Conservation (phyloP, 371 early-diverging fungal genomes). For the Mortierella sp. region DNA sequence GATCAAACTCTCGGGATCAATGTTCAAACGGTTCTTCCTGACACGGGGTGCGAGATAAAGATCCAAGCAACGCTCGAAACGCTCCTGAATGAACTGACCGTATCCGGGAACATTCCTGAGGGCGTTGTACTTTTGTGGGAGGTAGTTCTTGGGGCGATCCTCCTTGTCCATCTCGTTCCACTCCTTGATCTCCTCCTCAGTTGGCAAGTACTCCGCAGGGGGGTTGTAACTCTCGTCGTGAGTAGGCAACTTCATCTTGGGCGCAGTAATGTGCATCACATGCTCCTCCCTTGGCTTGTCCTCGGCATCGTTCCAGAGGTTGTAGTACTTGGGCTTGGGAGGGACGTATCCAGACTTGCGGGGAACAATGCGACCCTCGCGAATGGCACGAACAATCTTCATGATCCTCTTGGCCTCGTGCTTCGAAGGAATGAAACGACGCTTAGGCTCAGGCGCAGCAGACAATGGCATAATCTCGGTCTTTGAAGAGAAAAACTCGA, state of each 20-base stretch:
- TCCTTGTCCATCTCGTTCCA: conserved; percentile 87
- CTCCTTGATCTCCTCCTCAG: conserved; percentile 81
- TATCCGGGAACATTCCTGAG: conserved; percentile 93
- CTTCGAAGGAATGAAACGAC: conserved; percentile 95
- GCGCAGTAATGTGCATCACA: conserved; percentile 90
- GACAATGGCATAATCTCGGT: conserved; percentile 83
- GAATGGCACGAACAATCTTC: conserved; percentile 96
- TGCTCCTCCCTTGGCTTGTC: conserved; percentile 73
- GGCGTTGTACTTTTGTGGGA: conserved; percentile 87
- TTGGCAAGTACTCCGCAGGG: conserved; percentile 95
- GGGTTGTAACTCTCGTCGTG: conserved; percentile 97
- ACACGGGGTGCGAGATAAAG: conserved; percentile 96
- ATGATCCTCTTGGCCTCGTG: conserved; percentile 92
- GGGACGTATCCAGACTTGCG: conserved; percentile 70
- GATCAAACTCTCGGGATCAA: conserved; percentile 93
- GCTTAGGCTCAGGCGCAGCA: conserved; percentile 93
- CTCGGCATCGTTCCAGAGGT: conserved; percentile 85
- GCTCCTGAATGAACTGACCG: conserved; percentile 88
- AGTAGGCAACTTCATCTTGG: conserved; percentile 91
- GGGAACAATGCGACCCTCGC: conserved; percentile 86
- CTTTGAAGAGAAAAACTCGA: conserved; percentile 95
- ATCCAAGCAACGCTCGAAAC: conserved; percentile 96
- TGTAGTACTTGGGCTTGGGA: conserved; percentile 81
- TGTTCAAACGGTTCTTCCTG: conserved; percentile 85
- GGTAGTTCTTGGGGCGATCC: conserved; percentile 82